These are phyloP conservation scores for Bipolaris victoriae DNA, from an alignment of 2,329 filamentous ascomycete species.

Conservation along the genomic window DNA sequence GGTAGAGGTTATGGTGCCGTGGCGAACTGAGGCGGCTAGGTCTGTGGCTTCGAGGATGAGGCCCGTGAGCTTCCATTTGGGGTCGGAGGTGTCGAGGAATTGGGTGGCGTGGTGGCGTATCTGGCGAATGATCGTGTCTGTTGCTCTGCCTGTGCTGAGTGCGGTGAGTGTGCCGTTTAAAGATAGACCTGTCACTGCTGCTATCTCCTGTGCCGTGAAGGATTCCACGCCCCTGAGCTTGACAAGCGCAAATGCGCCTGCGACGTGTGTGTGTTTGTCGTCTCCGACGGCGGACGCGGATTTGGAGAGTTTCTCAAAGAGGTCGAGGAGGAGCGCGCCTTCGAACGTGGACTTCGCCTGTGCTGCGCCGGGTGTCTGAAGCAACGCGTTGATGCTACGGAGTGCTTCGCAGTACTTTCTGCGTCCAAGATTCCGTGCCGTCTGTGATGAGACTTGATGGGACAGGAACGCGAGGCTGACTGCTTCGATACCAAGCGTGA, in stretches of 20 bases:
- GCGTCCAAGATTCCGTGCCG: conserved; percentile 24
- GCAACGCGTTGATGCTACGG: conserved; percentile 22
- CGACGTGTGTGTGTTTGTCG: conserved; percentile 28
- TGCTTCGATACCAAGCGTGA: conserved; percentile 36
- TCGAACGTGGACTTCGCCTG: conserved; percentile 26
- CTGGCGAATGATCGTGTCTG: conserved; percentile 27
- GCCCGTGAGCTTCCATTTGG: conserved; percentile 40
- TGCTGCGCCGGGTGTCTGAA: conserved; percentile 24
- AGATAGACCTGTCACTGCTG: conserved; percentile 25
- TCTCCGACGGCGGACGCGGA: conserved; percentile 9
- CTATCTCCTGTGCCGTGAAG: conserved; percentile 23
- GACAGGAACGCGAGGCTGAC: conserved; percentile 38
- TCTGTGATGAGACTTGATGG: conserved; percentile 24
- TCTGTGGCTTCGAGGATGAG: conserved; percentile 37
- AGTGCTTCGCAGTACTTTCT: conserved; percentile 37
- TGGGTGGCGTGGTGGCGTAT: conserved; percentile 32
- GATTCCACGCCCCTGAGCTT: conserved; percentile 29
- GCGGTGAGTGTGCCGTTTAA: conserved; percentile 42
- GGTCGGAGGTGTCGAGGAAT: conserved; percentile 31
- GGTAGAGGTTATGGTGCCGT: conserved; percentile 14
- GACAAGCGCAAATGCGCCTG: conserved; percentile 34
- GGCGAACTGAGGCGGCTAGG: conserved; percentile 25
- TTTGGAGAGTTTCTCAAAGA: conserved; percentile 38
- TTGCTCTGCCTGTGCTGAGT: conserved; percentile 25
- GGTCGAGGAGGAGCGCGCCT: conserved; percentile 31